Evolutionary conservation across 2,329 filamentous ascomycete species (phyloP).

Genomic region (Ascocoryne sarcoides): DNA sequence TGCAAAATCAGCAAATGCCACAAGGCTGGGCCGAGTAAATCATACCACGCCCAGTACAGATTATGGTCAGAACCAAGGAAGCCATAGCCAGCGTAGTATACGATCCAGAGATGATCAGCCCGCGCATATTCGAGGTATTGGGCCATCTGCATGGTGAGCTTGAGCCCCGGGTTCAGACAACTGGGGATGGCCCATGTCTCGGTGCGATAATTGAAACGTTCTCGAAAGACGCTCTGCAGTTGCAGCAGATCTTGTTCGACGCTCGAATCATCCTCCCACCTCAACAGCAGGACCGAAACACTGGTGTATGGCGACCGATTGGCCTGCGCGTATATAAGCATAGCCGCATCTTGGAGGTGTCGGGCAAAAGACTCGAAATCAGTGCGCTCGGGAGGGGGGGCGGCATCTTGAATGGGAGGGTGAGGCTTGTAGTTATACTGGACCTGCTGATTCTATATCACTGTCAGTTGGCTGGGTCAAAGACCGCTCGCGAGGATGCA

Average conservation of each 20-base stretch:
- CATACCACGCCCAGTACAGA: constrained; percentile 60
- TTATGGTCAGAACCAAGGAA: constrained; percentile 50
- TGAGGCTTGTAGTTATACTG: constrained; percentile 26
- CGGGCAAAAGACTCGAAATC: constrained; percentile 60
- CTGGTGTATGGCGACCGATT: constrained; percentile 48
- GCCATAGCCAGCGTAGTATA: constrained; percentile 56
- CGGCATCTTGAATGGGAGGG: constrained; percentile 23
- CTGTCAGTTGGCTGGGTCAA: constrained; percentile 9
- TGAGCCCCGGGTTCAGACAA: constrained; percentile 49
- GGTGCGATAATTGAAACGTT: constrained; percentile 52
- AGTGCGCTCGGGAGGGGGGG: constrained; percentile 28
- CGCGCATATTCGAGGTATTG: constrained; percentile 50
- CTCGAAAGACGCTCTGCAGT: constrained; percentile 49
- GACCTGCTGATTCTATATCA: constrained; percentile 20
- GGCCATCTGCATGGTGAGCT: constrained; percentile 51
- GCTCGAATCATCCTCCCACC: constrained; percentile 52
- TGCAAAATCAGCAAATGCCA: constrained; percentile 29
- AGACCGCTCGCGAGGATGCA: constrained; percentile 1
- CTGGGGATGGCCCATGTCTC: constrained; percentile 54
- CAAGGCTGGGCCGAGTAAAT: constrained; percentile 23
- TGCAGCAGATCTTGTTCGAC: constrained; percentile 44
- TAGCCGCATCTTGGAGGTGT: constrained; percentile 59
- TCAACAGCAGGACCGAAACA: constrained; percentile 51
- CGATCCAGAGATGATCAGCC: constrained; percentile 51
- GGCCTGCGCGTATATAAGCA: constrained; percentile 56